Conservation (phyloP, 2,329 filamentous ascomycete genomes). For the Didymellaceae sp. region DNA sequence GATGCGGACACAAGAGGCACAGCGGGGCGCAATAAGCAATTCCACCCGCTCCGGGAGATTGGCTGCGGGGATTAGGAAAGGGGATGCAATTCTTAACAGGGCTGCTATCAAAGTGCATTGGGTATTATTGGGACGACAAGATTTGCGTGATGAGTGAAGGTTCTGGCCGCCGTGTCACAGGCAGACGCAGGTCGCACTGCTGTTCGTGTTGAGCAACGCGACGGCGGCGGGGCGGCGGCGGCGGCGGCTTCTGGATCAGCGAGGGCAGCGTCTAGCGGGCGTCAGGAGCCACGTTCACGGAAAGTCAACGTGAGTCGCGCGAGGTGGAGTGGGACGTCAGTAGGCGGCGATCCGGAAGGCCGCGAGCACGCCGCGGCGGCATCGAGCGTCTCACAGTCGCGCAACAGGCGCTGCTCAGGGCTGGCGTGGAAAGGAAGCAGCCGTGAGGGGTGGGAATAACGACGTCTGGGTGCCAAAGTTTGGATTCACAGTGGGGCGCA, state of each 20-base stretch:
- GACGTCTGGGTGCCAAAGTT: not conserved
- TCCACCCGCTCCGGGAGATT: slow-evolving; percentile 21
- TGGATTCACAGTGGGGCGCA: slow-evolving; percentile 4
- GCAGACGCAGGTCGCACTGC: not conserved
- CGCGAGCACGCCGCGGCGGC: not conserved
- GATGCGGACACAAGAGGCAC: slow-evolving; percentile 8
- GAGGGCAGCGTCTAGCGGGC: not conserved
- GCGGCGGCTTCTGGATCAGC: not conserved
- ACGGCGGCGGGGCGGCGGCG: too few relatives aligned
- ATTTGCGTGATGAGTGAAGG: not conserved
- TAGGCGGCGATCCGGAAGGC: slow-evolving; percentile 4
- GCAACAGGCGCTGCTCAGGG: not conserved
- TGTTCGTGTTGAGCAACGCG: too few relatives aligned
- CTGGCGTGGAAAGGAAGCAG: not conserved
- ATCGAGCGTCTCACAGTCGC: not conserved
- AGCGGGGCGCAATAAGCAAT: slow-evolving; percentile 16
- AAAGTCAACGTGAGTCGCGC: slow-evolving; percentile 5
- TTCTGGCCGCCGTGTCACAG: not conserved
- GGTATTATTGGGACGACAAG: not conserved
- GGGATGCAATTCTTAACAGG: slow-evolving; percentile 3
- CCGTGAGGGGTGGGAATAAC: slow-evolving; percentile 12
- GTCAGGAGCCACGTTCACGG: not conserved
- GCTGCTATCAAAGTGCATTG: not conserved
- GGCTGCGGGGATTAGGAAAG: slow-evolving; percentile 15
- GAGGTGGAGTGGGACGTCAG: not conserved